Base-by-base conservation (phyloP, 177 flowering plant genomes). In the Vitis hybrid region DNA sequence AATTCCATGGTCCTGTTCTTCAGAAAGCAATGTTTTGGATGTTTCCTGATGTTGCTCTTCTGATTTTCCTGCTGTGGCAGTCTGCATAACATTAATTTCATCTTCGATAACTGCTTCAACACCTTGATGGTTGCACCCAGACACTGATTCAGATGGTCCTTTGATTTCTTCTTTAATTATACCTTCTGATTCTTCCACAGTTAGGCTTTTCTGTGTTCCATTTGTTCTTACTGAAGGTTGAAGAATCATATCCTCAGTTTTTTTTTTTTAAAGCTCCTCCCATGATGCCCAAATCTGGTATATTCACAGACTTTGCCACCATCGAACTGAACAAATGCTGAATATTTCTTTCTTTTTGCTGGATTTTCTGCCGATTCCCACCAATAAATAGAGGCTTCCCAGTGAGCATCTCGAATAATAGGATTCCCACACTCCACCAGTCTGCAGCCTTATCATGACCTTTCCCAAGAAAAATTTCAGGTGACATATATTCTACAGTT, bases 361-460 rank as follows among this genome's bases (percentile, higher is more conserved):
- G 98, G 61, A 92, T 75, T 78, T 93, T 93, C 21, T 80, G 78
- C 9, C 87, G 82, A 69, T 86, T 89, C 14, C 95, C 90, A 49
- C 81, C 84, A 74, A 74, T 50, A 75, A 87, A 92, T 57, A 97
- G 98, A 51, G 94, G 94, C 98, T 94, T 86, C 64, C 98, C 98
- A 62, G 95, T 91, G 50, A 92, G 91, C 98, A 94, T 92, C 86
- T 92, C 98, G 79, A 81, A 92, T 56, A 91, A 60, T 34, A 94
- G 74, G 60, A 94, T 74, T 32, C 99, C 97, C 30, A 94, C 92
- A 74, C 99, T 94, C 99, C 99, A 94, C 99, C 99, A 94, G 66
- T 94, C 97, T 51, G 97, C 97, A 77, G 93, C 90, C 79, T 92
- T 94, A 66, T 94, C 85, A 72, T 94, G 97, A 39, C 99, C 97